Evolutionary conservation across 2,329 filamentous ascomycete species (phyloP).

Genomic region (Cucurbitaria berberidis): DNA sequence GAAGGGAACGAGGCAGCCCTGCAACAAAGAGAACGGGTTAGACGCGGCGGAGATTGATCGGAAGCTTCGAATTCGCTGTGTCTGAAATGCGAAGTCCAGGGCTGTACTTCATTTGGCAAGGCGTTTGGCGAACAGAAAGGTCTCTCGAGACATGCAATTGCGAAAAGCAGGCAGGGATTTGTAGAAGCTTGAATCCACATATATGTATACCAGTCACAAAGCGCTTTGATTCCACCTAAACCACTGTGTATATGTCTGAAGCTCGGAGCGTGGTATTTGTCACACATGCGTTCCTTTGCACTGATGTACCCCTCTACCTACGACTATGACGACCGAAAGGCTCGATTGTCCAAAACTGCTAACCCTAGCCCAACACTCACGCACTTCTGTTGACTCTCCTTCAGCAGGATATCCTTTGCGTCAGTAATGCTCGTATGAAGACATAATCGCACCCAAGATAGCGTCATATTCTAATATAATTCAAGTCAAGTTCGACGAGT

Average conservation of each 20-base stretch:
- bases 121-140: constrained; percentile 36
- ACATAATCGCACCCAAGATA: too few relatives aligned
- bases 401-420: too few relatives aligned
- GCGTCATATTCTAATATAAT: too few relatives aligned
- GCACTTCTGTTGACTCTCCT: too few relatives aligned
- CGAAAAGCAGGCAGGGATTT: not conserved
- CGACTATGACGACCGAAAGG: not conserved
- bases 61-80: not conserved
- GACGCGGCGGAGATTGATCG: not conserved
- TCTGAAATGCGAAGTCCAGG: constrained; percentile 3
- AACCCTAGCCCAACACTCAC: not conserved
- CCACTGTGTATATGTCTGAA: not conserved
- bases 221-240: not conserved
- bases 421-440: too few relatives aligned
- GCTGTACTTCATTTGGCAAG: constrained; percentile 33
- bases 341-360: too few relatives aligned
- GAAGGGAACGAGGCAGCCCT: not conserved
- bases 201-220: constrained; percentile 14
- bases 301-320: not conserved
- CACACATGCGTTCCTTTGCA: too few relatives aligned
- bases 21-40: not conserved
- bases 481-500: not conserved
- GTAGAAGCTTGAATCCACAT: not conserved
- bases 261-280: too few relatives aligned
- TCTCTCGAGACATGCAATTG: constrained; percentile 1